phyloP scores from a whole-genome alignment of 768 basidiomycete species.

The Trametes gibbosa region DNA sequence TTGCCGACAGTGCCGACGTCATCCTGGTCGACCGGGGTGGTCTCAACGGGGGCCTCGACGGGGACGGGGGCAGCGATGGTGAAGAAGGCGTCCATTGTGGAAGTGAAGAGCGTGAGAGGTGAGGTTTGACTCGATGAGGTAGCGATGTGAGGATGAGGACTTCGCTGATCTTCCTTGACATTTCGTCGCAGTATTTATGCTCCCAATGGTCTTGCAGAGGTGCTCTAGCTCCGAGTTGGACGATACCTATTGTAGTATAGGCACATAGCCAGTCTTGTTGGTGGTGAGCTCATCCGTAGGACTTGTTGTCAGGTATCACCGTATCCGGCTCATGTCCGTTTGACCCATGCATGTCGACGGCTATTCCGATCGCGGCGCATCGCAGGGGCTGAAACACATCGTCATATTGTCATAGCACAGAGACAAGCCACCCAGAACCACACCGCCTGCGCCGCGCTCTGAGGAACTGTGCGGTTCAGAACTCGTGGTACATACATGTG shows the following conservation, averaged over 20 bases:
- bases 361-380: background rate
- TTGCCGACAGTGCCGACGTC: conserved; percentile 7
- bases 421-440: background rate
- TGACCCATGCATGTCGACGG: too few relatives aligned
- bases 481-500: background rate
- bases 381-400: background rate
- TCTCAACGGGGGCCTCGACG: conserved; percentile 16
- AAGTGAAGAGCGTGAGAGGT: too few relatives aligned
- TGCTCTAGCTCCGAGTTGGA: background rate
- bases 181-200: background rate
- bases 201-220: background rate
- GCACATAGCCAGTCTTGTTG: too few relatives aligned
- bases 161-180: background rate
- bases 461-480: background rate
- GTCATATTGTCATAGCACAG: background rate
- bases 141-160: too few relatives aligned
- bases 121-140: too few relatives aligned
- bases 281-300: too few relatives aligned
- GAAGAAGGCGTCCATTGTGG: conserved; percentile 24
- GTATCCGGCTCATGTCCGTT: too few relatives aligned
- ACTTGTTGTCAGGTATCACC: too few relatives aligned
- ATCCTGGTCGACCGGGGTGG: conserved; percentile 12
- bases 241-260: background rate
- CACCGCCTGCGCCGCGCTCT: background rate
- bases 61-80: conserved; percentile 19